Evolutionary conservation across 352 stramenopile species (phyloP).

Genomic region (Pythium apleroticum): DNA sequence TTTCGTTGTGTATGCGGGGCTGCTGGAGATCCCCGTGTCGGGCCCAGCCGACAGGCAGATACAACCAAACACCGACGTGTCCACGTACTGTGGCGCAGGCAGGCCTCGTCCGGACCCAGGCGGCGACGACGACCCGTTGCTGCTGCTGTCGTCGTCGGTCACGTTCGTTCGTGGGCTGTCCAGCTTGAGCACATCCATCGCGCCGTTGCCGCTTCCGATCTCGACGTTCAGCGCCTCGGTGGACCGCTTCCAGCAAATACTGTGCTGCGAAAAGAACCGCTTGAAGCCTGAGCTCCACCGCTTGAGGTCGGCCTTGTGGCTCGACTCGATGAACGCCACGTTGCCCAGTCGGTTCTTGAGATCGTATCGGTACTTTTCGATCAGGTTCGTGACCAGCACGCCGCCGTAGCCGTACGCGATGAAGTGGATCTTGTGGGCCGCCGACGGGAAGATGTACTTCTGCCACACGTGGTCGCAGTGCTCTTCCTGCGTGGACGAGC

Average conservation of each 20-base stretch:
- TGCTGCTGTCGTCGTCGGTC: slow-evolving; percentile 18
- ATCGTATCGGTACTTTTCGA: slow-evolving; percentile 79
- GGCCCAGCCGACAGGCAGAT: slow-evolving; percentile 78
- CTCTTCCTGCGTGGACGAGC: slow-evolving; percentile 82
- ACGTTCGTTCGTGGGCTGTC: background rate
- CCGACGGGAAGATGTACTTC: slow-evolving; percentile 82
- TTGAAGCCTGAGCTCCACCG: slow-evolving; percentile 73
- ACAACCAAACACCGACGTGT: slow-evolving; percentile 54
- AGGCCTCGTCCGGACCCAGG: slow-evolving; percentile 26
- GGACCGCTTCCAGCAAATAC: slow-evolving; percentile 76
- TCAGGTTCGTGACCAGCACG: slow-evolving; percentile 70
- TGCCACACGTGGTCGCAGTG: slow-evolving; percentile 88
- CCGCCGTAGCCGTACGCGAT: slow-evolving; percentile 87
- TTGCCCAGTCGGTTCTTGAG: slow-evolving; percentile 81
- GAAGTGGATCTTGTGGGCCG: slow-evolving; percentile 87
- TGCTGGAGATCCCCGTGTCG: slow-evolving; percentile 46
- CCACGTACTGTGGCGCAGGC: slow-evolving; percentile 8
- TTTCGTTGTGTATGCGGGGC: slow-evolving; percentile 69
- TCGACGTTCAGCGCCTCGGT: slow-evolving; percentile 61
- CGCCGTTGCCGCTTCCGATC: slow-evolving; percentile 27
- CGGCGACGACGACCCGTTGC: slow-evolving; percentile 9
- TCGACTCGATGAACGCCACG: slow-evolving; percentile 89
- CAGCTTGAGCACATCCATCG: background rate
- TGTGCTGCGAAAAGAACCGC: slow-evolving; percentile 80
- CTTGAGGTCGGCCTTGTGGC: slow-evolving; percentile 68